These are phyloP conservation scores for Isochrysis galbana DNA, from an alignment of 78 protist genomes.

Conservation along the genomic window DNA sequence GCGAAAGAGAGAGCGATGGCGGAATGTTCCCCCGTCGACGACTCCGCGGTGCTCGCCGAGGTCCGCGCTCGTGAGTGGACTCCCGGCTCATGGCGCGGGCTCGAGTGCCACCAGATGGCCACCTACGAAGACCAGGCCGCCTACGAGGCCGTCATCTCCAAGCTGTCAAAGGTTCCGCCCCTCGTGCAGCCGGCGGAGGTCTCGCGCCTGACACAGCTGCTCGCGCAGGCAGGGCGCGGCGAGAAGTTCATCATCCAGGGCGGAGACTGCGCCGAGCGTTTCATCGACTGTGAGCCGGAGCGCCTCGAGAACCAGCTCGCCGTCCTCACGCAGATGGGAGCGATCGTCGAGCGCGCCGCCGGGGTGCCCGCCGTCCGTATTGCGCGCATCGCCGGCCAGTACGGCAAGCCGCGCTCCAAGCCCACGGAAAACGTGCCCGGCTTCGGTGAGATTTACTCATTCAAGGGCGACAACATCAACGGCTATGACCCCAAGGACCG, in stretches of 20 bases:
- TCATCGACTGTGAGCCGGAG: slow-evolving; percentile 45
- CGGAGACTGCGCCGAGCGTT: slow-evolving; percentile 78
- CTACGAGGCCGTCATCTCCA: background rate
- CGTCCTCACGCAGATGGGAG: slow-evolving; percentile 63
- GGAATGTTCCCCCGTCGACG: too few species aligned
- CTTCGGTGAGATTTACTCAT: slow-evolving; percentile 26
- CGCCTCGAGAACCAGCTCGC: slow-evolving; percentile 49
- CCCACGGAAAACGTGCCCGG: slow-evolving; percentile 53
- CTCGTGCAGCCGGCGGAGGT: slow-evolving; percentile 56
- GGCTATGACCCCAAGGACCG: slow-evolving; percentile 49
- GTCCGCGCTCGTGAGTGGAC: slow-evolving; percentile 26
- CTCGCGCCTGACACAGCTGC: slow-evolving; percentile 13
- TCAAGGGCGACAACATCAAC: slow-evolving; percentile 68
- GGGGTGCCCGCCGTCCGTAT: slow-evolving; percentile 62
- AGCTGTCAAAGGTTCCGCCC: slow-evolving; percentile 44
- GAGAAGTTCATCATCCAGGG: slow-evolving; percentile 68
- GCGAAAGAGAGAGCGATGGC: too few species aligned
- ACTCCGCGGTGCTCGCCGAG: background rate
- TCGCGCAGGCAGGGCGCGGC: slow-evolving; percentile 52
- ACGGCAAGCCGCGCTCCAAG: slow-evolving; percentile 49
- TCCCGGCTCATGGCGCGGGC: slow-evolving; percentile 40
- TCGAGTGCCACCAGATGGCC: slow-evolving; percentile 51
- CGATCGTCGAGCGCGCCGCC: slow-evolving; percentile 42
- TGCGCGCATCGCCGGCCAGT: slow-evolving; percentile 73
- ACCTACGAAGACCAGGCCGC: slow-evolving; percentile 41